Percentiles rank a stretch among this genome's conserved stretches.
Conservation (phyloP, 805 yeast species). For the Yamadazyma sp. region DNA sequence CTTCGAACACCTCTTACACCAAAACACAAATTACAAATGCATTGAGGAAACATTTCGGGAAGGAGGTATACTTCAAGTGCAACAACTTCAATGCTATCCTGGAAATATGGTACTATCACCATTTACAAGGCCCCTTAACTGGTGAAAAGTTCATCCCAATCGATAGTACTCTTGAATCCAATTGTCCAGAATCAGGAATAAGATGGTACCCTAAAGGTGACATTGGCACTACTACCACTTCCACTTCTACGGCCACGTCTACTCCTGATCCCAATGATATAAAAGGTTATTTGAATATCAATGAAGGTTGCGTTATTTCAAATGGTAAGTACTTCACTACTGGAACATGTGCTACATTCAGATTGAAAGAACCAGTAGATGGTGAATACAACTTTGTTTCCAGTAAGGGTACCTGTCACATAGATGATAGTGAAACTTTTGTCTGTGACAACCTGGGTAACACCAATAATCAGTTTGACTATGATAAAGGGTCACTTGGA, state of each 20-base stretch:
- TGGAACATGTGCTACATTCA: slow-evolving; percentile 87
- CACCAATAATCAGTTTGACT: slow-evolving; percentile 39
- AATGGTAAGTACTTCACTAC: slow-evolving; percentile 80
- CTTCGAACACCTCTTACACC: slow-evolving; percentile 31
- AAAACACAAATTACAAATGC: slow-evolving; percentile 31
- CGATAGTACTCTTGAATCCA: slow-evolving; percentile 51
- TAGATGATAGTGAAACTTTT: slow-evolving; percentile 24
- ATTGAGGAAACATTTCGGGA: slow-evolving; percentile 31
- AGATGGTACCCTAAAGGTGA: slow-evolving; percentile 64
- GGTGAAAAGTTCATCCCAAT: slow-evolving; percentile 61
- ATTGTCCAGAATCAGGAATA: slow-evolving; percentile 63
- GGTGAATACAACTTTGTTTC: slow-evolving; percentile 72
- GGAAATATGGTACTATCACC: slow-evolving; percentile 83
- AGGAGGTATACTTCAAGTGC: slow-evolving; percentile 38
- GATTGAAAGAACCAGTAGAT: slow-evolving; percentile 49
- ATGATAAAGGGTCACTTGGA: slow-evolving; percentile 44
- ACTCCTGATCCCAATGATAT: slow-evolving; percentile 18
- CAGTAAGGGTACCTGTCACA: slow-evolving; percentile 72
- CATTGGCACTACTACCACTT: slow-evolving; percentile 17
- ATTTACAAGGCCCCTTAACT: slow-evolving; percentile 69
- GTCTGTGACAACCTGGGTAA: slow-evolving; percentile 20
- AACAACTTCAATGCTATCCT: slow-evolving; percentile 41
- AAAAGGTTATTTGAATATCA: slow-evolving; percentile 13
- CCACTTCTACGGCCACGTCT: slow-evolving; percentile 17
- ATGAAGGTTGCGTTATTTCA: slow-evolving; percentile 72